Percentiles rank a stretch among this genome's conserved stretches.
These are phyloP conservation scores for Glycine tomentella DNA, from an alignment of 306 rosid genomes.

Conservation along the genomic window DNA sequence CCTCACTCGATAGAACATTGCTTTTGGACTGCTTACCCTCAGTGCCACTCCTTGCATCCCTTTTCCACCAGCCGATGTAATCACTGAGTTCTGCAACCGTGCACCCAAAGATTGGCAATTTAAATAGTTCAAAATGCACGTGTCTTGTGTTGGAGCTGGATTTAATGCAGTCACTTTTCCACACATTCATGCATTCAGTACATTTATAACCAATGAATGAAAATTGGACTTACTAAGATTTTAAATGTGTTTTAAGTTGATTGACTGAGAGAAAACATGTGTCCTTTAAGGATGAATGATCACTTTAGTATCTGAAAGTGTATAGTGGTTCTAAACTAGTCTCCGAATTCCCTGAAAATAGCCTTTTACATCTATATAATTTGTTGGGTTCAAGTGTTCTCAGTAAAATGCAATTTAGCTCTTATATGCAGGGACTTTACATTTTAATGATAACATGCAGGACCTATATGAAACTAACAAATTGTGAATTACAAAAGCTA, in stretches of 20 bases:
- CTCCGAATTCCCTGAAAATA: too few species aligned
- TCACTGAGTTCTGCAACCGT: conserved; percentile 71
- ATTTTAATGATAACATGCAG: too few species aligned
- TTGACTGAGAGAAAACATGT: not conserved
- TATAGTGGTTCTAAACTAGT: too few species aligned
- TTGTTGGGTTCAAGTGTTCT: too few species aligned
- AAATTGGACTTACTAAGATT: not conserved
- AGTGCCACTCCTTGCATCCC: conserved; percentile 97
- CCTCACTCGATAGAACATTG: conserved; percentile 73
- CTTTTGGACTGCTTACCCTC: conserved; percentile 75
- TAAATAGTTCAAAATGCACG: not conserved
- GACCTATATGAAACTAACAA: too few species aligned
- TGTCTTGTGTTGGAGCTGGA: not conserved
- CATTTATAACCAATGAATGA: not conserved
- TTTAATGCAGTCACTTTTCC: not conserved
- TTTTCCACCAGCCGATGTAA: conserved; percentile 65
- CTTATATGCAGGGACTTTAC: too few species aligned
- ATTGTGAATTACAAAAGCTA: too few species aligned
- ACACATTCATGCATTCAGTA: not conserved
- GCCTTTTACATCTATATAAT: too few species aligned
- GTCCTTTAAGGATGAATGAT: too few species aligned
- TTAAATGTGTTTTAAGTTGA: not conserved
- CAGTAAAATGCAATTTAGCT: too few species aligned
- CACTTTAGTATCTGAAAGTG: too few species aligned
- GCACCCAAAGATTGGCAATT: not conserved